Evolutionary conservation across 331 rosid species (phyloP).

Genomic region (Malus hybrid): DNA sequence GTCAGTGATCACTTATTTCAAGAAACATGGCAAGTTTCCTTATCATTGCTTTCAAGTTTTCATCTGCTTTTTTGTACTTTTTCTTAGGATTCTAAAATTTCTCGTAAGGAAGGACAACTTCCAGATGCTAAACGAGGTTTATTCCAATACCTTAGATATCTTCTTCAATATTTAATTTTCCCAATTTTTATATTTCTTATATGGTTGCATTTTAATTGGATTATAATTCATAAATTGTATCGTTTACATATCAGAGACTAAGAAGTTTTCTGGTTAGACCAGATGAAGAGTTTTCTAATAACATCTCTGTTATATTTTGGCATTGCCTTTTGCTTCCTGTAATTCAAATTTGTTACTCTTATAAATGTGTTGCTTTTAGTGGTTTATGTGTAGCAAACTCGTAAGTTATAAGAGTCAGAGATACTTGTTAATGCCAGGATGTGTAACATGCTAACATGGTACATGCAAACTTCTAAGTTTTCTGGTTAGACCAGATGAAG

Average conservation of each 20-base stretch:
- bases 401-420: not conserved
- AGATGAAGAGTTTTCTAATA: not conserved
- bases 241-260: not conserved
- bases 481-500: not conserved
- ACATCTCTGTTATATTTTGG: not conserved
- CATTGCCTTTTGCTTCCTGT: not conserved
- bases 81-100: slow-evolving; percentile 41
- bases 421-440: not conserved
- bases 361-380: not conserved
- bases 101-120: slow-evolving; percentile 72
- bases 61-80: not conserved
- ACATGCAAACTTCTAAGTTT: too few species aligned
- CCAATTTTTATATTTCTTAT: not conserved
- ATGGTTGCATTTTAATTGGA: not conserved
- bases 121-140: slow-evolving; percentile 78
- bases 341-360: not conserved
- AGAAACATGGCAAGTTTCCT: slow-evolving; percentile 9
- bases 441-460: not conserved
- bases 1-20: slow-evolving; percentile 3
- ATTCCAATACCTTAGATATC: not conserved
- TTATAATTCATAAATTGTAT: not conserved
- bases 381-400: not conserved
- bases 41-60: slow-evolving; percentile 5
- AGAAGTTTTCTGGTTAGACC: not conserved
- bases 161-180: not conserved